Conservation (phyloP, 441 rosid species). For the Francoa sonchifolia region DNA sequence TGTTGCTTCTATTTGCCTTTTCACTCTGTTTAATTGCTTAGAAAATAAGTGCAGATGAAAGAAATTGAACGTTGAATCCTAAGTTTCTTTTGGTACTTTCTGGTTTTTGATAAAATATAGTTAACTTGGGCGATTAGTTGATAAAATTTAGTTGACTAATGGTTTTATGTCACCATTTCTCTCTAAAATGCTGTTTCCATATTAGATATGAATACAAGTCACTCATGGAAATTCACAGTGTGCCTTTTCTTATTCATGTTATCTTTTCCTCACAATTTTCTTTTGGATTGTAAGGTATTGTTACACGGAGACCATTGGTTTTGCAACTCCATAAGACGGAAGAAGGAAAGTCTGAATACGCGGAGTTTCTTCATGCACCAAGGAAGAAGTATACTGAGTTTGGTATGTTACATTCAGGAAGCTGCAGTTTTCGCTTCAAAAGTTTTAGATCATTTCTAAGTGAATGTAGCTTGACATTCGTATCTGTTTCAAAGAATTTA, state of each 20-base stretch:
- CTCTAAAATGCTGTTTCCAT: no score
- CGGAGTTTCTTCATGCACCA: slow-evolving; percentile 91
- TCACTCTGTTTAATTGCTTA: neutral
- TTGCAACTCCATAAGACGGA: slow-evolving; percentile 90
- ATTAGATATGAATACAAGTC: no score
- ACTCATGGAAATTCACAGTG: neutral
- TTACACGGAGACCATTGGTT: slow-evolving; percentile 90
- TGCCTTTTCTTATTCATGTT: neutral
- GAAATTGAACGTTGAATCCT: no score
- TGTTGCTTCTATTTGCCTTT: neutral
- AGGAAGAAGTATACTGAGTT: slow-evolving; percentile 69
- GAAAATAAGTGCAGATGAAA: slow-evolving; percentile 2
- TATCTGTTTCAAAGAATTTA: neutral
- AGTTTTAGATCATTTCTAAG: neutral
- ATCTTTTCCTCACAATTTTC: neutral
- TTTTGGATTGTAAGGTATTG: slow-evolving; percentile 44
- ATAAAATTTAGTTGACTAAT: no score
- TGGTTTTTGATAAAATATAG: neutral
- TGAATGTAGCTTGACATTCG: neutral
- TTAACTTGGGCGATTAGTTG: no score
- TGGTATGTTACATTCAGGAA: slow-evolving; percentile 45
- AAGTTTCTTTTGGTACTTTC: no score
- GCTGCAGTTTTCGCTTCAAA: no score
- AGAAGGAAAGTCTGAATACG: slow-evolving; percentile 59
- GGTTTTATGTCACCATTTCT: no score